Percentiles rank a stretch among this genome's conserved stretches.
These are phyloP conservation scores for Epichloe sp. DNA, from an alignment of 2,329 filamentous ascomycete genomes.

Conservation along the genomic window DNA sequence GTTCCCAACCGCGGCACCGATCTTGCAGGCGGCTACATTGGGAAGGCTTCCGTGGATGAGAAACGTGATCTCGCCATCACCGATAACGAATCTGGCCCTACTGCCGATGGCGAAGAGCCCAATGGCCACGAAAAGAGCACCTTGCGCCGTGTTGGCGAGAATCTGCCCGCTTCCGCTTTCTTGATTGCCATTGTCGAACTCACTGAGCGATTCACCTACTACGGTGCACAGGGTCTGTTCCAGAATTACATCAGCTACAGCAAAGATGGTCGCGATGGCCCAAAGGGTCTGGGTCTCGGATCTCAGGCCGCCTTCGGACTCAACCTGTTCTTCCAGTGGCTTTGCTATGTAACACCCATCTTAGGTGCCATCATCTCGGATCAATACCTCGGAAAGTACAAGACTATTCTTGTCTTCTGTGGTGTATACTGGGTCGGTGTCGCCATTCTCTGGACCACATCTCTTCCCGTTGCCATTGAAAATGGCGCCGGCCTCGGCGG, in stretches of 20 bases:
- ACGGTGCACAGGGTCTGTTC: conserved; percentile 39
- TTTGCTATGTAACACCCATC: conserved; percentile 30
- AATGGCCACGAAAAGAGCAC: conserved; percentile 35
- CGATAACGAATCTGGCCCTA: conserved; percentile 18
- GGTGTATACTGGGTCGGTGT: conserved; percentile 45
- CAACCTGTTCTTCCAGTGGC: conserved; percentile 42
- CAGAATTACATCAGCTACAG: conserved; percentile 38
- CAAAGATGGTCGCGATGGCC: conserved; percentile 20
- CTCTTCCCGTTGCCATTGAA: conserved; percentile 25
- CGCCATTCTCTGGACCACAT: conserved; percentile 38
- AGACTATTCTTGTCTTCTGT: conserved; percentile 46
- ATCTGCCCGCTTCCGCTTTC: conserved; percentile 40
- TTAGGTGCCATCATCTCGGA: conserved; percentile 43
- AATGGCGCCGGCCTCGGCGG: conserved; percentile 31
- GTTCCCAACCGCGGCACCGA: conserved; percentile 13
- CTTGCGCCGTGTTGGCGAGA: conserved; percentile 40
- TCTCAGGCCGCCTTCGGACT: conserved; percentile 41
- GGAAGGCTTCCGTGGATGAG: conserved; percentile 9
- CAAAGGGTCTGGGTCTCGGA: conserved; percentile 41
- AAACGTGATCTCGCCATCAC: conserved; percentile 11
- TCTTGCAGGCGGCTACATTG: conserved; percentile 13
- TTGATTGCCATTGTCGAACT: conserved; percentile 44
- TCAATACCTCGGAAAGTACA: conserved; percentile 47
- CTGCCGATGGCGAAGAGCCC: conserved; percentile 36
- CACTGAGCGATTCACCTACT: conserved; percentile 45